Conservation (phyloP, 2,329 filamentous ascomycete species). For the Stagonosporopsis vannaccii region DNA sequence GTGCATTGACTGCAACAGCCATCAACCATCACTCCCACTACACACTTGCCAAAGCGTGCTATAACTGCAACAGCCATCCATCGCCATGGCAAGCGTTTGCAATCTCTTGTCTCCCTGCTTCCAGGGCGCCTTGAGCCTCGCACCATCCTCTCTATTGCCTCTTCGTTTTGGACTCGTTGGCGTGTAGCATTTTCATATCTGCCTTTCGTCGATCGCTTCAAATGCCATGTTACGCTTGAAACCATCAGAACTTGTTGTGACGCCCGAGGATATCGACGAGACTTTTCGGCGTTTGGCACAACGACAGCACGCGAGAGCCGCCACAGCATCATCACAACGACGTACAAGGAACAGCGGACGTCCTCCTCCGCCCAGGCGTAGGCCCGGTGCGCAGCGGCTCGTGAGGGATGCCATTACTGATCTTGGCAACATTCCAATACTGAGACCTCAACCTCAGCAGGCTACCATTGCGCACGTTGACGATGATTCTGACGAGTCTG, state of each 20-base stretch:
- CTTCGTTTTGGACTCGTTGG: slow-evolving; percentile 21
- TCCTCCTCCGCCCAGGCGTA: slow-evolving; percentile 31
- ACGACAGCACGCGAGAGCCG: slow-evolving; percentile 22
- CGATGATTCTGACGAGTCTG: slow-evolving; percentile 21
- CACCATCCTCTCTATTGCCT: background rate
- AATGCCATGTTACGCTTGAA: slow-evolving; percentile 45
- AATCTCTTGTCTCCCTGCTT: background rate
- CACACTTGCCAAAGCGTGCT: background rate
- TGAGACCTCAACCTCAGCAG: slow-evolving; percentile 32
- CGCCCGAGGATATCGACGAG: slow-evolving; percentile 47
- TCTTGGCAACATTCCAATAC: slow-evolving; percentile 35
- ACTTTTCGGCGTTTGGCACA: slow-evolving; percentile 42
- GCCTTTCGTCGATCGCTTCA: slow-evolving; percentile 15
- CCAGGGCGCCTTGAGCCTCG: background rate
- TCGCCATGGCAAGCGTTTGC: slow-evolving; percentile 5
- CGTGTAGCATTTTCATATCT: slow-evolving; percentile 17
- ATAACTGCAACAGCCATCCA: background rate
- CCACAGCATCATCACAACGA: slow-evolving; percentile 6
- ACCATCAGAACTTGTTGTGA: slow-evolving; percentile 48
- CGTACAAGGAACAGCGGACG: slow-evolving; percentile 5
- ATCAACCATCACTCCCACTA: background rate
- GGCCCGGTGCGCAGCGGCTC: slow-evolving; percentile 41
- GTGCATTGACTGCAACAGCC: background rate
- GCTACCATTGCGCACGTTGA: slow-evolving; percentile 28
- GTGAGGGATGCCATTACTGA: slow-evolving; percentile 38